A percentile compares a stretch with the other conserved stretches of the same genome.
These are phyloP conservation scores for Metschnikowia baotianmanensis DNA, from an alignment of 805 yeast species.

Conservation along the genomic window DNA sequence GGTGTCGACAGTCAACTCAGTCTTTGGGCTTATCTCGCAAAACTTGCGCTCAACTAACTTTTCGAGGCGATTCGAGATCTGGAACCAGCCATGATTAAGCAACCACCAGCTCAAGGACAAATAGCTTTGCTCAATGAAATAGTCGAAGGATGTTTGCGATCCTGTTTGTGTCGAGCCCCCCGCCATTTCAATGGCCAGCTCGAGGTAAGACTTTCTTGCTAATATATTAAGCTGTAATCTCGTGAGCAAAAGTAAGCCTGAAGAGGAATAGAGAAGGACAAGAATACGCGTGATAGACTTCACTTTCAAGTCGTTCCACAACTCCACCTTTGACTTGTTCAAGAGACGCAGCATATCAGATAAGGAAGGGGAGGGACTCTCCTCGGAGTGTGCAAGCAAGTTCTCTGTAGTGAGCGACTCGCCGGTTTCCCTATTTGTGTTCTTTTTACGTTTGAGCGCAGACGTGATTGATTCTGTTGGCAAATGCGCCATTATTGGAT, in stretches of 20 bases:
- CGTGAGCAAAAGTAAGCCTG: constrained; percentile 72
- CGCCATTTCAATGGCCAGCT: constrained; percentile 71
- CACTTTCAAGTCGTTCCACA: constrained; percentile 82
- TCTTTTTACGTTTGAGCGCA: constrained; percentile 62
- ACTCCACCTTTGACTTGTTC: constrained; percentile 41
- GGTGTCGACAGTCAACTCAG: constrained; percentile 63
- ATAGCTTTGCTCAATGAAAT: constrained; percentile 74
- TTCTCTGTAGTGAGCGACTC: constrained; percentile 46
- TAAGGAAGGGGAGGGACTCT: constrained; percentile 21
- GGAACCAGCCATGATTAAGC: constrained; percentile 78
- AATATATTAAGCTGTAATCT: constrained; percentile 84
- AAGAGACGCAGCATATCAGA: constrained; percentile 21
- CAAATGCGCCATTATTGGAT: constrained; percentile 57
- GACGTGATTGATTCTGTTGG: constrained; percentile 74
- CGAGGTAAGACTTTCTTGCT: constrained; percentile 82
- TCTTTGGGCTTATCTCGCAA: constrained; percentile 63
- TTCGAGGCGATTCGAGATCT: constrained; percentile 52
- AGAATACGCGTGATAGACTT: constrained; percentile 71
- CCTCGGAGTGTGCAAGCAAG: constrained; percentile 33
- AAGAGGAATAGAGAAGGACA: constrained; percentile 64
- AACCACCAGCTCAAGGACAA: constrained; percentile 93
- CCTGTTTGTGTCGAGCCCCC: constrained; percentile 35
- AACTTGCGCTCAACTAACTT: constrained; percentile 59
- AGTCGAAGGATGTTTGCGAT: constrained; percentile 35
- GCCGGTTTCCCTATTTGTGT: constrained; percentile 29